Evolutionary conservation across 306 rosid genomes (phyloP), one percentile per base, ranked within the genome.

Genomic region (Spatholobus suberectus): DNA sequence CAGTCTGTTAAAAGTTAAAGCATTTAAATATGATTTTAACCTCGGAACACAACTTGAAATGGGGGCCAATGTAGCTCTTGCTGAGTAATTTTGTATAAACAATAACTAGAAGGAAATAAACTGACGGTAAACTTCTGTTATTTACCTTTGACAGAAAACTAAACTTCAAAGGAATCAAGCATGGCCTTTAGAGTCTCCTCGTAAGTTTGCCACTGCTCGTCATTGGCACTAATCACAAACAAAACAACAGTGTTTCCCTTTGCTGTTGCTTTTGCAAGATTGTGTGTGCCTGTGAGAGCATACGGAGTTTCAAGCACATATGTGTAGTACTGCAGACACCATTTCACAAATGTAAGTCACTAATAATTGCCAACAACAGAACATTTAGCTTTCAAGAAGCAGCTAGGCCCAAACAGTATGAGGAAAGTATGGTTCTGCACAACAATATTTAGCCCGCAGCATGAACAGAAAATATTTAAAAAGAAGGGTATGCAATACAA

Each of bases 201-300:
- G 70, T 93, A 89, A 27, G 94, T 26, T 80, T 70, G 98, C 98
- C 99, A 96, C 63, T 96, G 99, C 82, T 92, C 93, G 81, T 93
- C 99, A 70, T 78, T 96, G 73, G 99, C 97, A 71, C 99, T 96
- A 2, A 89, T 97, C 76, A 96, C 99, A 81, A 93, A 96, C 58
- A 96, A 81, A 59, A 96, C 89, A 40, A 96, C 97, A 1, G 99
- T 96, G 92, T 84, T 94, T 81, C 97, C 99, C 84, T 96, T 96
- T 11, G 99, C 98, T 5, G 98, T 96, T 82, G 99, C 99, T 85
- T 93, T 94, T 13, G 98, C 99, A 58, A 96, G 97, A 83, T 96
- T 96, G 90, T 93, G 99, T 3, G 98, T 83, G 29, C 99, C 99
- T 5, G 99, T 96, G 37, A 92, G 90, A 41, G 98, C 99, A 82